Conservation (phyloP, 352 stramenopile genomes). For the Phytophthora colocasiae region DNA sequence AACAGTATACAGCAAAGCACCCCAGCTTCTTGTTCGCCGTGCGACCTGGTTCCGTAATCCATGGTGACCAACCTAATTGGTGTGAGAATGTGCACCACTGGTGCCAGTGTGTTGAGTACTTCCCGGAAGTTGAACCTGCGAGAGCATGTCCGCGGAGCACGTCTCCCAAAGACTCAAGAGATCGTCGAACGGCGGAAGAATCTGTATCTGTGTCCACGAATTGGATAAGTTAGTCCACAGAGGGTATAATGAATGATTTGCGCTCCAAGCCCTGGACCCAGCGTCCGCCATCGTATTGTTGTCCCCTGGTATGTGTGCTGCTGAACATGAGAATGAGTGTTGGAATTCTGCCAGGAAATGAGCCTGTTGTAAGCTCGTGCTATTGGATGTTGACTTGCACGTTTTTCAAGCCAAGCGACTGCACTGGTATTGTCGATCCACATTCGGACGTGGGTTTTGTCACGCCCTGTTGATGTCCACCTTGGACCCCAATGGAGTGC, state of each 20-base stretch:
- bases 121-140: no score
- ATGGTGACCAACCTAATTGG: no score
- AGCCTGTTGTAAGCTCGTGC: slow-evolving; percentile 9
- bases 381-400: background rate
- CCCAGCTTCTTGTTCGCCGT: no score
- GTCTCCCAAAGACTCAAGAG: slow-evolving; percentile 4
- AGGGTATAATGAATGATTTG: slow-evolving; percentile 1
- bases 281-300: slow-evolving; percentile 15
- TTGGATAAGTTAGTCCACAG: slow-evolving; percentile 25
- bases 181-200: slow-evolving; percentile 20
- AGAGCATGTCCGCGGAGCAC: no score
- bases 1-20: slow-evolving; percentile 15
- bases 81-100: no score
- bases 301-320: slow-evolving; percentile 12
- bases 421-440: slow-evolving; percentile 15
- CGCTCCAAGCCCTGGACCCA: slow-evolving; percentile 9
- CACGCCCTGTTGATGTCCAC: background rate
- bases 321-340: slow-evolving; percentile 7
- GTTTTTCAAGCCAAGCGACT: background rate
- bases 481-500: slow-evolving; percentile 2
- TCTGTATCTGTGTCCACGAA: slow-evolving; percentile 17
- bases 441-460: slow-evolving; percentile 4
- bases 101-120: no score
- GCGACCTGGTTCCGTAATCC: no score
- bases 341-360: slow-evolving; percentile 11